Base-by-base conservation (phyloP, 768 basidiomycete genomes). In the Hydnum rufescens region DNA sequence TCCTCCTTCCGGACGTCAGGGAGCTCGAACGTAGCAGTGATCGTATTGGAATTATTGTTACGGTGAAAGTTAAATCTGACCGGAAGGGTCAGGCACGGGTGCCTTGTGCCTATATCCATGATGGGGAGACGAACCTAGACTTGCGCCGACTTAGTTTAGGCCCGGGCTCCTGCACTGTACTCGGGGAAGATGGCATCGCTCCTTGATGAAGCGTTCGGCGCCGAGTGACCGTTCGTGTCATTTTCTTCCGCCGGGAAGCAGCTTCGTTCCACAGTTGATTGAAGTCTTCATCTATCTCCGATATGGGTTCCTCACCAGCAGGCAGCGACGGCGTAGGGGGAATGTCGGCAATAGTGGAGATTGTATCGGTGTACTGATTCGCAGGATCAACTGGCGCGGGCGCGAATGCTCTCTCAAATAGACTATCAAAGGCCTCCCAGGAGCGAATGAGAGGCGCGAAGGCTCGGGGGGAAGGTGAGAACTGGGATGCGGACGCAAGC, bases 21-120 rank as follows among this genome's bases (percentile, higher is more conserved):
- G 31, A 56, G 57, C 29, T 56, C 55, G 39, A 56, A 56, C 16
- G 54, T 54, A 22, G 55, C 55, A 18, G 55, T 56, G 32, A 55
- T 42, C 23, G 34, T 44, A 52, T 52, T 28, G 1, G 44, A 13
- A n/a, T 52, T n/a, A 6, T 13, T 19, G 51, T n/a, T 23, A n/a
- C n/a, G n/a, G n/a, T 52, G n/a, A 18, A 52, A 51, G 30, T 54
- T 28, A 25, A 54, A 34, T 26, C 54, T 54, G 32, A 16, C 13
- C 13, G 2, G 44, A 47, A 39, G 22, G 22, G 36, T n/a, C n/a
- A n/a, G n/a, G n/a, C n/a, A n/a, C n/a, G n/a, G n/a, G n/a, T n/a
- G n/a, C n/a, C n/a, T n/a, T n/a, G n/a, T n/a, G 19, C 34, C 34
- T n/a, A n/a, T 19, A 39, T 39, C 8, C 34, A 8, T 19, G 36